Evolutionary conservation across 306 rosid species (phyloP), one percentile per base, ranked within the genome.

Genomic region (Acacia crassicarpa): DNA sequence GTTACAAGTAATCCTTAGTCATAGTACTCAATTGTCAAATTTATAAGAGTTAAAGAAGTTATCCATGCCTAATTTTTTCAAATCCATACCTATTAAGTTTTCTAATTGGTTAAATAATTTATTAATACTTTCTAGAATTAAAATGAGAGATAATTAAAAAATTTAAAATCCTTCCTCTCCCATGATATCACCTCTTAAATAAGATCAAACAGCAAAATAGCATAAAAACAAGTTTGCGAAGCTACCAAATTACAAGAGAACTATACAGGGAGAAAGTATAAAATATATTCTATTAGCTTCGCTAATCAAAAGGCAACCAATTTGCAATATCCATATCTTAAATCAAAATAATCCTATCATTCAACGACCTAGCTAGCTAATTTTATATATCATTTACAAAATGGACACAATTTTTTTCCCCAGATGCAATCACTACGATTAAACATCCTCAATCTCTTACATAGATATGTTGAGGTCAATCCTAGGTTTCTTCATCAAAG

Each of bases 391-490:
- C 89, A 85, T 94, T 83, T 92, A 94, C 95, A 90, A 87, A 85
- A 86, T 40, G 9, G 13, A 65, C 45, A 73, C 67, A 44, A 40
- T 46, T 16, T 27, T 30, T 62, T 61, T 17, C 1, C 19, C 67
- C 49, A 70, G 58, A 44, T 71, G 35, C 45, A 81, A 80, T 78
- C 44, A 43, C 66, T 74, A 80, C 62, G 33, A 40, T 70, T 74
- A 84, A 77, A 51, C 22, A 74, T 15, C 80, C 76, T 53, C 33
- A 44, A 51, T 27, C 33, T 30, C 67, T 90, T 88, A 93, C 46
- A 90, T 92, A 35, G 90, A 88, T 65, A 90, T 90, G 87, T 96
- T 96, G 49, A 96, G 98, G 46, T 96, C 99, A 81, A 96, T 87
- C 87, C 92, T 89, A 84, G 99, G 94, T 85, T 96, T 96, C 89